Conservation (phyloP, 1,284 basidiomycete species). For the Phylloporus sp. region DNA sequence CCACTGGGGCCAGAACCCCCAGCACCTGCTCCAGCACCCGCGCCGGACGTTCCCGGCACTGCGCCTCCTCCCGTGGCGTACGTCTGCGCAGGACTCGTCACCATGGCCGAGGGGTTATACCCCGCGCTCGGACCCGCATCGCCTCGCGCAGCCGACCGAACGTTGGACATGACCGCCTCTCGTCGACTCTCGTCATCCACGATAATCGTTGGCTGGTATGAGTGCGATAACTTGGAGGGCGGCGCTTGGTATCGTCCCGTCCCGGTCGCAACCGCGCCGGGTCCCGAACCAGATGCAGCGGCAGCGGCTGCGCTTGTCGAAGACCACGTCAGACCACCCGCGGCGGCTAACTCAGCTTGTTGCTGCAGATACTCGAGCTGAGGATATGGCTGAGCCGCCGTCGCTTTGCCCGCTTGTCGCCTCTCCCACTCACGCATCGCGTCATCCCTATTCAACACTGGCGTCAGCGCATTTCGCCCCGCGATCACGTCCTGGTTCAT, state of each 20-base stretch:
- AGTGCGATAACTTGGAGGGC: slow-evolving; percentile 74
- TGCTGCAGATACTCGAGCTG: slow-evolving; percentile 91
- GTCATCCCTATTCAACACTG: slow-evolving; percentile 89
- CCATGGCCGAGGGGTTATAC: slow-evolving; percentile 55
- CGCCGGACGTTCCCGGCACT: not conserved
- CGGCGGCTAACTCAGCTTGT: slow-evolving; percentile 84
- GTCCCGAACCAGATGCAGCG: slow-evolving; percentile 17
- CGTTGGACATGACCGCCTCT: slow-evolving; percentile 77
- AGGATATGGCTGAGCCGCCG: slow-evolving; percentile 77
- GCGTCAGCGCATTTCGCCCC: slow-evolving; percentile 84
- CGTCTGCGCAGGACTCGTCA: slow-evolving; percentile 77
- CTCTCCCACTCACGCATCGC: slow-evolving; percentile 91
- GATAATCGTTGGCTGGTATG: slow-evolving; percentile 62
- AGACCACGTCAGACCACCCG: slow-evolving; percentile 66
- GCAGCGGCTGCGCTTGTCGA: not conserved
- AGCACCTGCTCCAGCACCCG: not conserved
- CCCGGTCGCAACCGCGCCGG: slow-evolving; percentile 23
- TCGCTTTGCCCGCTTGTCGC: slow-evolving; percentile 73
- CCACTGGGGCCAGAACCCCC: not conserved
- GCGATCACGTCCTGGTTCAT: slow-evolving; percentile 88
- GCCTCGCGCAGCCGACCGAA: slow-evolving; percentile 68
- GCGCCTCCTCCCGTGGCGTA: slow-evolving; percentile 52
- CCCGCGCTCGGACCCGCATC: slow-evolving; percentile 56
- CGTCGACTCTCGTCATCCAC: slow-evolving; percentile 67
- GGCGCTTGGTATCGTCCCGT: slow-evolving; percentile 50